Base-by-base conservation (phyloP, 1,139 yeast genomes). In the Debaryomyces psychrophilus region DNA sequence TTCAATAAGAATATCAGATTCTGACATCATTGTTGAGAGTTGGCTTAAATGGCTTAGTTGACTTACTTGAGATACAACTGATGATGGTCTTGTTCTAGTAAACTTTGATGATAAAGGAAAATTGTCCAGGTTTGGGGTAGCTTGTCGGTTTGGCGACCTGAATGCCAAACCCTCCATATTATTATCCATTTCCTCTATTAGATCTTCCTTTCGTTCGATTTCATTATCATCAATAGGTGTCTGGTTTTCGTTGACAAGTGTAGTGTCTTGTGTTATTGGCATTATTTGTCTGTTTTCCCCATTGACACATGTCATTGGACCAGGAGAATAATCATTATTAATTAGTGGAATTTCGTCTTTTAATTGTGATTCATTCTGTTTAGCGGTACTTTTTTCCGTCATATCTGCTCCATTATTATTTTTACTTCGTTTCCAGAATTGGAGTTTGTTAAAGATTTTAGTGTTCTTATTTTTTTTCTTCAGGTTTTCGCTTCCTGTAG, bases 31-130 rank as follows among this genome's bases (percentile, higher is more conserved):
- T 23, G 79, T 77, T 1, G 83, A 79, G 52, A 79, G 71, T 54
- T 83, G 87, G 43, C 87, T 82, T 34, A 77, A 57, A 43, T 76
- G 80, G 49, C 83, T 78, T 20, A 76, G 56, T 53, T 79, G 79
- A 46, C 87, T 81, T 29, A 78, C 69, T 55, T 83, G 88, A 0
- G 92, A 85, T 2, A 85, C 67, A 66, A 84, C 79, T 0, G 92
- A 85, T 4, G 82, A 72, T 2, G 92, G 90, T 44, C 93, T 67
- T 4, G 76, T 68, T 44, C 31, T 29, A 41, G 36, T 23, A 29
- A 35, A 15, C 22, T 35, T 40, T 18, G 41, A 14, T 31, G 38
- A 31, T 29, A 25, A 31, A 14, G 37, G 34, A 23, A 22, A 22
- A 31, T 22, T 23, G 8, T 40, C 41, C 41, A 37, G 45, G 8